These are phyloP conservation scores for Eucalyptus sp. DNA, from an alignment of 345 rosid species.

Conservation along the genomic window DNA sequence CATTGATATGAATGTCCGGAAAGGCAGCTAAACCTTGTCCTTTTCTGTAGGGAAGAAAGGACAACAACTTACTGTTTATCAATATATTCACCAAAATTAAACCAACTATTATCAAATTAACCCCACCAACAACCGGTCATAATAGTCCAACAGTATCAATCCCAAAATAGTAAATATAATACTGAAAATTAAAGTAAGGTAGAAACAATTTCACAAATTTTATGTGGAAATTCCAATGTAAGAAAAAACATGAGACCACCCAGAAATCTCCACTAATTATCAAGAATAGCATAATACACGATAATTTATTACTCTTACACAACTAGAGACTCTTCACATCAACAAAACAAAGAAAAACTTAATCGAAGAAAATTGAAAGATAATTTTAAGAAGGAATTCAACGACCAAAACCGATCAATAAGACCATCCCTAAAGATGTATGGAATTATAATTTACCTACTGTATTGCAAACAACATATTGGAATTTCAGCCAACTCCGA, in stretches of 20 bases:
- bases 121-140: neutral
- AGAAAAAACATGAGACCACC: neutral
- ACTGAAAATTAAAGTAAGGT: too few species aligned
- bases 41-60: neutral
- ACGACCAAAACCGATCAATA: rapidly evolving
- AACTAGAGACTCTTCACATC: too few species aligned
- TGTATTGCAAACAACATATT: neutral
- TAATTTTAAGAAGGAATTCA: neutral
- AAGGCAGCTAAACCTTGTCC: too few species aligned
- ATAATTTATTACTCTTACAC: too few species aligned
- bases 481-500: neutral
- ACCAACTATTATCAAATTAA: too few species aligned
- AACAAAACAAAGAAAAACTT: too few species aligned
- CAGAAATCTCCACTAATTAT: neutral
- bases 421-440: too few species aligned
- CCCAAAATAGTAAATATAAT: neutral
- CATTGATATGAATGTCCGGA: neutral
- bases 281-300: too few species aligned
- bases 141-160: neutral
- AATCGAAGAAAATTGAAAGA: neutral
- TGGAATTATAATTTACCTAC: too few species aligned
- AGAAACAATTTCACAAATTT: neutral
- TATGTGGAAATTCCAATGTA: neutral
- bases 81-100: neutral
- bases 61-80: neutral